Evolutionary conservation across 805 yeast species (phyloP).

Genomic region (Sugiyamaella chiloensis): DNA sequence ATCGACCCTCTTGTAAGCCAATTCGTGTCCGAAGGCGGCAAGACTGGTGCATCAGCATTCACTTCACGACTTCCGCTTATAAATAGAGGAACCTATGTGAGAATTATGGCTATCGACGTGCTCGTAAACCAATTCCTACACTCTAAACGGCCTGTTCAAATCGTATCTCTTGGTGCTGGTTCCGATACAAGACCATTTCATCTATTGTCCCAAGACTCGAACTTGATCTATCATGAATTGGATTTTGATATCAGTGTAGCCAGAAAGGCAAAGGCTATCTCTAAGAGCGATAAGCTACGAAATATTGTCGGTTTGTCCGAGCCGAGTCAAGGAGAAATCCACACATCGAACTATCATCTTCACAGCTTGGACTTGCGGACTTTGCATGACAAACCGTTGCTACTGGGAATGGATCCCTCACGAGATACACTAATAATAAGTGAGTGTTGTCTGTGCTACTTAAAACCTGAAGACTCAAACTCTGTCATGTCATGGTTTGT

Average conservation of each 20-base stretch:
- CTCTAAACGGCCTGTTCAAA: constrained; percentile 39
- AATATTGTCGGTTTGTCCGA: constrained; percentile 26
- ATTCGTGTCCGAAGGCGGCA: constrained; percentile 14
- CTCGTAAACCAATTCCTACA: constrained; percentile 40
- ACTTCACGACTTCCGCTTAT: constrained; percentile 53
- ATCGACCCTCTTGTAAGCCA: constrained; percentile 26
- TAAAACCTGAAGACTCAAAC: constrained; percentile 49
- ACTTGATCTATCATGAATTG: constrained; percentile 52
- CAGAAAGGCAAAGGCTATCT: constrained; percentile 51
- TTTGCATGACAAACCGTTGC: constrained; percentile 21
- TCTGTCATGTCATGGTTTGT: constrained; percentile 45
- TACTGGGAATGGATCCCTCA: constrained; percentile 31
- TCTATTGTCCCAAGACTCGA: constrained; percentile 35
- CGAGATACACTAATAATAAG: constrained; percentile 62
- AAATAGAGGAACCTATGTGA: constrained; percentile 57
- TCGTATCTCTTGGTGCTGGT: constrained; percentile 76
- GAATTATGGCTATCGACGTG: constrained; percentile 45
- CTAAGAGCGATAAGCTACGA: constrained; percentile 32
- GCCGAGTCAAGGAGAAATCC: constrained; percentile 17
- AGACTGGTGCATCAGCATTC: constrained; percentile 12
- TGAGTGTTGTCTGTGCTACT: constrained; percentile 75
- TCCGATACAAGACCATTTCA: constrained; percentile 69
- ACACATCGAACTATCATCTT: constrained; percentile 45
- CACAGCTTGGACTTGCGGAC: constrained; percentile 54
- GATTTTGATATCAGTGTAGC: constrained; percentile 58